Conservation (phyloP, 2,329 filamentous ascomycete genomes). For the Pezicula rhizophila region DNA sequence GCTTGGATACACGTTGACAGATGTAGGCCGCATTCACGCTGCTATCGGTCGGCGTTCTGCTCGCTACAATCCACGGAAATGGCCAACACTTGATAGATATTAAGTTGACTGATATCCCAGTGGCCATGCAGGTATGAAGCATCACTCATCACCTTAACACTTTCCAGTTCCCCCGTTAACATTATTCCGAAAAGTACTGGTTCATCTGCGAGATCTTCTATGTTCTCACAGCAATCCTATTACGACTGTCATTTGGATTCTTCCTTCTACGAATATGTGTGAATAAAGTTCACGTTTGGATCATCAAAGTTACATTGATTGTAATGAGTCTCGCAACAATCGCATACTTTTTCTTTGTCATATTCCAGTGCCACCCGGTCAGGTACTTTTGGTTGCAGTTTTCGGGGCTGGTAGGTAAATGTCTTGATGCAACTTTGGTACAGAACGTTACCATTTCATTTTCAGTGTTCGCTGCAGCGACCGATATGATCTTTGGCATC, state of each 20-base stretch:
- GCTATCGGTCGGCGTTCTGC: constrained; percentile 2
- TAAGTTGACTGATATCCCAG: constrained; percentile 3
- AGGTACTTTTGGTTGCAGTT: constrained; percentile 12
- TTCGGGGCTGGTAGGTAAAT: constrained; percentile 3
- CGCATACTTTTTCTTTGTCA: constrained; percentile 9
- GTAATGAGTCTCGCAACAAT: constrained; percentile 5
- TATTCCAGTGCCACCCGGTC: constrained; percentile 11
- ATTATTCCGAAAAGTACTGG: constrained; percentile 6
- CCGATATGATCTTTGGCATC: constrained; percentile 11
- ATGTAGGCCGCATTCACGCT: constrained; percentile 3
- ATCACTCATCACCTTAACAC: background rate
- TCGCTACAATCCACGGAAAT: constrained; percentile 10
- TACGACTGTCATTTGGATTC: constrained; percentile 15
- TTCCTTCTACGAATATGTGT: constrained; percentile 10
- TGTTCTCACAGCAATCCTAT: constrained; percentile 10
- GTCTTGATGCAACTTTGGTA: constrained; percentile 1
- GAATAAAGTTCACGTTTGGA: constrained; percentile 3
- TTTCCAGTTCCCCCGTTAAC: background rate
- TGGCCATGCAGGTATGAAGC: constrained; percentile 10
- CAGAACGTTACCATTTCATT: constrained; percentile 6
- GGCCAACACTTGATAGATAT: constrained; percentile 8
- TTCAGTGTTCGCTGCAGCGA: constrained; percentile 3
- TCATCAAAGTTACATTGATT: constrained; percentile 6
- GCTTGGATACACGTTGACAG: background rate
- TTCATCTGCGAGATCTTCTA: constrained; percentile 8